Evolutionary conservation across 371 early-diverging fungal genomes (phyloP).

Genomic region (Cokeromyces recurvatus): DNA sequence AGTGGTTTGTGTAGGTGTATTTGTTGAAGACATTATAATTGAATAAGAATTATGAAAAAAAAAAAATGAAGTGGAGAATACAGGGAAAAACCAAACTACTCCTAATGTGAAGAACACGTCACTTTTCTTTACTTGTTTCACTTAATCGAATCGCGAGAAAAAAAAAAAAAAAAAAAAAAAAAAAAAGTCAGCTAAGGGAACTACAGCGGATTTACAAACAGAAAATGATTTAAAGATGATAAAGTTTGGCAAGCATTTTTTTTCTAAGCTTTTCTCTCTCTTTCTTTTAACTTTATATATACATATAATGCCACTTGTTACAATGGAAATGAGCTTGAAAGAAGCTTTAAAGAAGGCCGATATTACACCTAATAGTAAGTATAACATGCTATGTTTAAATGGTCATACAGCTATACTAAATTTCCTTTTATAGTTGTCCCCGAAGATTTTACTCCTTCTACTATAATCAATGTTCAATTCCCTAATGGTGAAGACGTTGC

Average conservation of each 20-base stretch:
- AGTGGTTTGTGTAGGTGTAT: background rate
- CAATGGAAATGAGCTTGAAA: conserved; percentile 38
- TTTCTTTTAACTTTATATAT: background rate
- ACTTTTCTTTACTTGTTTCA: too few species aligned
- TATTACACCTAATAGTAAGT: conserved; percentile 44
- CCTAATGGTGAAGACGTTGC: conserved; percentile 40
- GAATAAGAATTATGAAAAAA: too few species aligned
- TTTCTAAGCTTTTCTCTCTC: background rate
- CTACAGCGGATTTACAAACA: too few species aligned
- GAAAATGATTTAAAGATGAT: too few species aligned
- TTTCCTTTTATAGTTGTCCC: conserved; percentile 32
- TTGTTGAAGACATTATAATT: background rate
- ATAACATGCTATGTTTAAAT: background rate
- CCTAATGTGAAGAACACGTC: too few species aligned
- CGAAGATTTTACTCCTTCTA: conserved; percentile 32
- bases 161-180: too few species aligned
- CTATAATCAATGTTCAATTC: conserved; percentile 41
- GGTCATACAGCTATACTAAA: too few species aligned
- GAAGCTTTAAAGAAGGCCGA: conserved; percentile 41
- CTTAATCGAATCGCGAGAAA: too few species aligned
- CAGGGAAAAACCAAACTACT: too few species aligned
- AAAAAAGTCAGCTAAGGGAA: too few species aligned
- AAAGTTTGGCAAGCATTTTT: too few species aligned
- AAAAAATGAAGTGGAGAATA: too few species aligned
- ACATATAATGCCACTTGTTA: conserved; percentile 43